These are phyloP conservation scores for Xylariaceae sp. DNA, from an alignment of 2,329 filamentous ascomycete species.

Conservation along the genomic window DNA sequence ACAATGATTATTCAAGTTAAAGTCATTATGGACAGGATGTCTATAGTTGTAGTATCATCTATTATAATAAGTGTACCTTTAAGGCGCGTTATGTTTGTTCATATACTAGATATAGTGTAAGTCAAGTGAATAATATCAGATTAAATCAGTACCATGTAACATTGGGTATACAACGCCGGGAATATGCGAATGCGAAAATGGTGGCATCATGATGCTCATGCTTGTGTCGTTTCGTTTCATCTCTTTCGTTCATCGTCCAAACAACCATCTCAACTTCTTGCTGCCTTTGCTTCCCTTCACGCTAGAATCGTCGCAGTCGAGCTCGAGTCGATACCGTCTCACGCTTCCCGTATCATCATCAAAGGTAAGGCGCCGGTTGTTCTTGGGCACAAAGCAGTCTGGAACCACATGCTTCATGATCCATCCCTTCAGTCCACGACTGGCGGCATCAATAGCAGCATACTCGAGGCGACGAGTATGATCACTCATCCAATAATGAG, in stretches of 20 bases:
- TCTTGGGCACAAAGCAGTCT: conserved; percentile 63
- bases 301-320: conserved; percentile 54
- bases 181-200: conserved; percentile 37
- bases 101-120: not conserved
- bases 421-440: conserved; percentile 66
- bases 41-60: conserved; percentile 5
- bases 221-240: conserved; percentile 12
- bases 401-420: conserved; percentile 63
- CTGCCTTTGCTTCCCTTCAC: conserved; percentile 29
- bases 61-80: conserved; percentile 14
- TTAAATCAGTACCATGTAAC: conserved; percentile 32
- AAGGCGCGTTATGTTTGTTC: conserved; percentile 1
- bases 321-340: conserved; percentile 65
- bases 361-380: conserved; percentile 58
- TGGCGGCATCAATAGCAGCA: conserved; percentile 69
- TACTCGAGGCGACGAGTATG: conserved; percentile 68
- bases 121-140: conserved; percentile 27
- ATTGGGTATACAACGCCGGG: conserved; percentile 41
- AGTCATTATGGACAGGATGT: conserved; percentile 5
- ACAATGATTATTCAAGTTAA: conserved; percentile 7
- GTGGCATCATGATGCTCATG: conserved; percentile 25
- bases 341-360: conserved; percentile 70
- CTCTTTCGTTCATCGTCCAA: conserved; percentile 30
- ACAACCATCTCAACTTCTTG: conserved; percentile 42
- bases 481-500: conserved; percentile 72